Percentiles rank a stretch among this genome's conserved stretches.
Conservation (phyloP, 805 yeast species). For the Saccharomyces jurei region DNA sequence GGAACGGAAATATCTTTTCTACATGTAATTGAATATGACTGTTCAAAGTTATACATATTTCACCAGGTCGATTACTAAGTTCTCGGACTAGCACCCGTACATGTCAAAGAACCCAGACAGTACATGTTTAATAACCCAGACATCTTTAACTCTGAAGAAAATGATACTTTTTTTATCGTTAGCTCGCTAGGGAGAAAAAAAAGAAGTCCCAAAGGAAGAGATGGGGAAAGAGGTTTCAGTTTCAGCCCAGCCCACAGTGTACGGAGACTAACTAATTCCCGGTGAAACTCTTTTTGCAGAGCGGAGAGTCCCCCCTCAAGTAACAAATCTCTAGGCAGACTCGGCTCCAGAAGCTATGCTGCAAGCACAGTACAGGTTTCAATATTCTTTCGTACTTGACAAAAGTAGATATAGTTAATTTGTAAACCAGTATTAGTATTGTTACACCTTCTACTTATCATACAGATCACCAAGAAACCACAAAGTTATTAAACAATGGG, state of each 20-base stretch:
- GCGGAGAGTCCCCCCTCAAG: neutral
- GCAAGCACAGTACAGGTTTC: neutral
- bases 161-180: no score
- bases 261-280: neutral
- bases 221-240: neutral
- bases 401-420: neutral
- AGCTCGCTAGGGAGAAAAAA: neutral
- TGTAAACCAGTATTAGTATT: neutral
- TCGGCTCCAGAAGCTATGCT: neutral
- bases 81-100: neutral
- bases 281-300: neutral
- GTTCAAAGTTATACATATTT: neutral
- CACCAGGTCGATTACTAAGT: neutral
- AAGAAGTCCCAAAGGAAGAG: neutral
- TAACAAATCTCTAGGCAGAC: neutral
- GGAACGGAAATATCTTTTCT: neutral
- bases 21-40: neutral
- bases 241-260: neutral
- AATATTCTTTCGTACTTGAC: neutral
- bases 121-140: neutral
- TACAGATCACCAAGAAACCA: conserved; percentile 17
- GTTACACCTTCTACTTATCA: neutral
- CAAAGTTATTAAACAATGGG: conserved; percentile 31
- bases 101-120: neutral
- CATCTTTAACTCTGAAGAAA: neutral